These are phyloP conservation scores for Cadophora sp. DNA, from an alignment of 2,329 filamentous ascomycete species.

Conservation along the genomic window DNA sequence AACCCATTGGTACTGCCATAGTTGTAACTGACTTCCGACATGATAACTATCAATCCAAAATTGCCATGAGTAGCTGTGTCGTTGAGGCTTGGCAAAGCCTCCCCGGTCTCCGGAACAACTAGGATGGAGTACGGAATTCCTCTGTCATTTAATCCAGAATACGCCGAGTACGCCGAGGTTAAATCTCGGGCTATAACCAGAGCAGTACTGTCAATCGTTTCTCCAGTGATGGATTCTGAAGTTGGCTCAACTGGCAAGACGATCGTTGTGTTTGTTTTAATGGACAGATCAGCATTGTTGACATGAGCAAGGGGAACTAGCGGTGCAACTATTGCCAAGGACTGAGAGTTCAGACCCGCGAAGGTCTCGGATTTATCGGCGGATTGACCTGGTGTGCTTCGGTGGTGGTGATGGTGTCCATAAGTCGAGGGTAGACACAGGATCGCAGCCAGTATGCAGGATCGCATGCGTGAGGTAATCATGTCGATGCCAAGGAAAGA, in stretches of 20 bases:
- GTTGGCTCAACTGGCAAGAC: neutral
- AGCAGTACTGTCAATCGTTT: slow-evolving; percentile 51
- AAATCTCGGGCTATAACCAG: slow-evolving; percentile 62
- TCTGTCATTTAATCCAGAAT: slow-evolving; percentile 63
- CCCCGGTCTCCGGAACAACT: slow-evolving; percentile 59
- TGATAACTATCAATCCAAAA: slow-evolving; percentile 62
- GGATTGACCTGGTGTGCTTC: slow-evolving; percentile 6
- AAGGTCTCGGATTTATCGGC: slow-evolving; percentile 7
- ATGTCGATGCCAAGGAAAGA: slow-evolving; percentile 20
- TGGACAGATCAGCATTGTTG: slow-evolving; percentile 9
- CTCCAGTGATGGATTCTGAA: neutral
- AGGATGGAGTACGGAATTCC: slow-evolving; percentile 64
- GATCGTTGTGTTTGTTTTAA: slow-evolving; percentile 17
- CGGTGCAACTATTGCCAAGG: slow-evolving; percentile 16
- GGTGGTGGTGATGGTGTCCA: slow-evolving; percentile 24
- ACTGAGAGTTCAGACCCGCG: slow-evolving; percentile 27
- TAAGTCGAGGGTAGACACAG: slow-evolving; percentile 25
- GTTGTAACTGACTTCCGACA: slow-evolving; percentile 47
- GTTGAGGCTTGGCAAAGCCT: slow-evolving; percentile 59
- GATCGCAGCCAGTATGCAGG: slow-evolving; percentile 24
- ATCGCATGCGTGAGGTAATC: slow-evolving; percentile 19
- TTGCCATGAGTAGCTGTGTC: slow-evolving; percentile 55
- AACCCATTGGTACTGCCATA: slow-evolving; percentile 53
- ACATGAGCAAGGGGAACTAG: slow-evolving; percentile 15
- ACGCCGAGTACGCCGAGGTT: slow-evolving; percentile 55